phyloP scores from a whole-genome alignment of 2,329 filamentous ascomycete genomes.

The Meredithiella fracta region DNA sequence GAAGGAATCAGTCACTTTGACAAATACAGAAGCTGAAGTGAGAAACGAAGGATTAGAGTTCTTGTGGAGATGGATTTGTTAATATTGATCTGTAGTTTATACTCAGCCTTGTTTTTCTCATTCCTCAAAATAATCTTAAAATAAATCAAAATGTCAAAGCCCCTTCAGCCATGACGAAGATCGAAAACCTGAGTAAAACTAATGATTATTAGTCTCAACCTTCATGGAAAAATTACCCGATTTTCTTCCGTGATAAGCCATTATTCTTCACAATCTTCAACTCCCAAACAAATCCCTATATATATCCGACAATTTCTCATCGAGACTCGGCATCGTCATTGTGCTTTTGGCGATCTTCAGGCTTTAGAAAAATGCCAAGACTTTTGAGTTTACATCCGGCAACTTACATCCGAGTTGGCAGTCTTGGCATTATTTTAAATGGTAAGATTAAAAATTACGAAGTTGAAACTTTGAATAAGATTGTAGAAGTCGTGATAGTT shows the following conservation, averaged over 20 bases:
- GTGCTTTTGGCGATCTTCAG: neutral
- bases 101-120: no score
- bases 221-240: neutral
- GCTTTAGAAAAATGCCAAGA: neutral
- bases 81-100: no score
- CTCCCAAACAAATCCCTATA: neutral
- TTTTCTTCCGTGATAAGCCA: no score
- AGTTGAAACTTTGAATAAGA: neutral
- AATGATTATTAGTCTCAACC: no score
- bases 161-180: no score
- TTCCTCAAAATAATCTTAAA: no score
- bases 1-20: no score
- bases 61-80: no score
- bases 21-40: no score
- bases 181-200: neutral
- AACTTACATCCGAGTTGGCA: neutral
- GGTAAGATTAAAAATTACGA: neutral
- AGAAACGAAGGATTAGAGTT: no score
- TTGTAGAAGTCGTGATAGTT: neutral
- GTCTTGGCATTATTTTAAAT: neutral
- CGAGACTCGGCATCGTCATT: neutral
- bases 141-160: no score
- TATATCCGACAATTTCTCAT: neutral
- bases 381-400: neutral
- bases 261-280: neutral